These are phyloP conservation scores for Zygosaccharomyces bailii DNA, from an alignment of 805 yeast species.

Conservation along the genomic window DNA sequence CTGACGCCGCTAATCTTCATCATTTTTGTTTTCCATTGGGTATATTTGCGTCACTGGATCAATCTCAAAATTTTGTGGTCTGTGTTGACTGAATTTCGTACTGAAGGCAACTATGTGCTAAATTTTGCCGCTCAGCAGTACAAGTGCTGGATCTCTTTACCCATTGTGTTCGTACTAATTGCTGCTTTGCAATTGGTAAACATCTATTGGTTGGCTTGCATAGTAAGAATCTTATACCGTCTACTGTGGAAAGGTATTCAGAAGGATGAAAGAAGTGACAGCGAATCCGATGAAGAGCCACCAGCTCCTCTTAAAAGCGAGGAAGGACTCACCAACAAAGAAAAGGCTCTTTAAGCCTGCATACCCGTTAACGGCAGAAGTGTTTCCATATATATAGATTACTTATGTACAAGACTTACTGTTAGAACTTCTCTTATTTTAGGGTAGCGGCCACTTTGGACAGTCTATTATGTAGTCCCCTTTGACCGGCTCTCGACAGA, in stretches of 20 bases:
- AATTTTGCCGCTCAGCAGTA: conserved; percentile 90
- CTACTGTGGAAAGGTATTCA: conserved; percentile 55
- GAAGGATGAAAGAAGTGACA: conserved; percentile 84
- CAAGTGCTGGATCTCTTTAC: conserved; percentile 93
- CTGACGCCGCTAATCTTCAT: conserved; percentile 62
- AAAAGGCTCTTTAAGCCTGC: conserved; percentile 2
- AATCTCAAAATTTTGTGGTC: conserved; percentile 81
- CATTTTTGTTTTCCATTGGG: conserved; percentile 72
- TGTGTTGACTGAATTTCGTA: conserved; percentile 75
- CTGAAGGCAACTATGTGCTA: conserved; percentile 77
- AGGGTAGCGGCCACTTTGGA: conserved; percentile 23
- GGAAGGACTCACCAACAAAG: conserved; percentile 6
- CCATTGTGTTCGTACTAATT: conserved; percentile 76
- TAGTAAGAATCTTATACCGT: conserved; percentile 73
- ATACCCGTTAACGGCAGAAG: neutral
- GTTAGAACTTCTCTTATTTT: conserved; percentile 1
- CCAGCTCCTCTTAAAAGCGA: conserved; percentile 17
- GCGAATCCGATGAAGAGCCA: conserved; percentile 54
- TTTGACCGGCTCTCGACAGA: conserved; percentile 78
- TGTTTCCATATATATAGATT: conserved; percentile 1
- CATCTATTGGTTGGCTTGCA: conserved; percentile 80
- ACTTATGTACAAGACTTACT: conserved; percentile 9
- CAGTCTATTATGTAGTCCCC: conserved; percentile 63
- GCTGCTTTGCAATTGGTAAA: conserved; percentile 82
- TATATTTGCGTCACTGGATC: conserved; percentile 82